Conservation (phyloP, 2,329 filamentous ascomycete genomes). For the Trichothecium roseum region DNA sequence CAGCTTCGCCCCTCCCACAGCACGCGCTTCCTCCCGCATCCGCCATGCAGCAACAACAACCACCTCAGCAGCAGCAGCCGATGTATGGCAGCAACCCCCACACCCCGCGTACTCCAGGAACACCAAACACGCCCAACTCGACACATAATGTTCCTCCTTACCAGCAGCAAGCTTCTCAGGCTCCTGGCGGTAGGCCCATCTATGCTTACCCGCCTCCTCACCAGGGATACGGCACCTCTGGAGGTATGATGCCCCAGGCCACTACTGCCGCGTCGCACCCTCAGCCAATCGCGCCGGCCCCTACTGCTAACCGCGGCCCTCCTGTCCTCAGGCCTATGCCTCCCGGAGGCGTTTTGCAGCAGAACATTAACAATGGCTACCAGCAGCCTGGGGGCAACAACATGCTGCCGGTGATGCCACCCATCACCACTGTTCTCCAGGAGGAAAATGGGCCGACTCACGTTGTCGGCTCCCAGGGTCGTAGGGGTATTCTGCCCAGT, state of each 20-base stretch:
- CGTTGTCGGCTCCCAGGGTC: slow-evolving; percentile 89
- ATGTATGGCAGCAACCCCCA: slow-evolving; percentile 49
- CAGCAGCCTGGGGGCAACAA: slow-evolving; percentile 46
- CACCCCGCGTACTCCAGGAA: slow-evolving; percentile 52
- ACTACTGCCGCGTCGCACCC: slow-evolving; percentile 59
- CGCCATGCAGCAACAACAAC: slow-evolving; percentile 20
- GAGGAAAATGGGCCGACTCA: slow-evolving; percentile 62
- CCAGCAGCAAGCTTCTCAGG: slow-evolving; percentile 39
- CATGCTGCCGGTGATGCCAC: slow-evolving; percentile 47
- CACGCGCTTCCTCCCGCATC: slow-evolving; percentile 39
- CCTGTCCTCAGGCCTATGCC: slow-evolving; percentile 62
- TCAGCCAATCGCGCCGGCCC: slow-evolving; percentile 67
- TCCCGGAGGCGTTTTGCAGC: slow-evolving; percentile 45
- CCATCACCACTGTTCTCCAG: slow-evolving; percentile 41
- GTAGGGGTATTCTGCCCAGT: slow-evolving; percentile 83
- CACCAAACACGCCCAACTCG: slow-evolving; percentile 50
- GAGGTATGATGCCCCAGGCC: slow-evolving; percentile 55
- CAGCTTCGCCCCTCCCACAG: slow-evolving; percentile 35
- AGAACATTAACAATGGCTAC: too few species aligned
- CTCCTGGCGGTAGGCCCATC: slow-evolving; percentile 34
- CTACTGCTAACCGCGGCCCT: slow-evolving; percentile 43
- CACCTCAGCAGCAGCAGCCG: slow-evolving; percentile 8
- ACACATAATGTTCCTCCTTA: slow-evolving; percentile 42
- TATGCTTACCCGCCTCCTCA: slow-evolving; percentile 43
- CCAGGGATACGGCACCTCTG: slow-evolving; percentile 44